Evolutionary conservation across 805 yeast genomes (phyloP), one percentile per base, ranked within the genome.

Genomic region (Ogataea neopini): DNA sequence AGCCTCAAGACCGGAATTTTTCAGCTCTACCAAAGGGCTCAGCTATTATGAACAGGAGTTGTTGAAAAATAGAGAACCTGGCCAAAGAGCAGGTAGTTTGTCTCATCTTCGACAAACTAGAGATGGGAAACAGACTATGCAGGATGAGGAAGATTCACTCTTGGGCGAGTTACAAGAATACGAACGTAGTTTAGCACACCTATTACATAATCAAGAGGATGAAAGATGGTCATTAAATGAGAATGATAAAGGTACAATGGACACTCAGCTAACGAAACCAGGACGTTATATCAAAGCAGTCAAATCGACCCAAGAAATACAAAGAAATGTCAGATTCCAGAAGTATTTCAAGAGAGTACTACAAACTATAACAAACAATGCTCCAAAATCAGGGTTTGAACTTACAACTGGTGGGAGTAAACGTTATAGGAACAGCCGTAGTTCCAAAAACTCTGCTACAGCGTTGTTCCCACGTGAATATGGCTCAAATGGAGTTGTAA

Each of bases 371-470:
- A 47, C 47, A 11, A 40, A 47, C 14, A 52, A 56, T 45, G 54
- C 53, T 29, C 69, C 71, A 13, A 40, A 47, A 13, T 20, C 54
- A 7, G 65, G 63, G 10, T 61, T 62, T 32, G 61, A 61, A 44
- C 42, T 39, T 43, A 19, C 26, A 22, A 18, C 44, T 9, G 34
- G 42, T 10, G 37, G 37, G 3, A 34, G n/a, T 17, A 34, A 34
- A 34, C 20, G 37, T 10, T 14, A 17, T 17, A 22, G 37, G 10
- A 19, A 17, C 13, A 3, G 6, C 18, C 37, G 23, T 34, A 20
- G 37, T 17, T 3, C 37, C 6, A 7, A 17, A 9, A 17, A 45
- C 15, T 29, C 14, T 10, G 51, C 4, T 11, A 28, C 47, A 8
- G 20, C 46, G 11, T 8, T 50, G 4, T 45, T 56, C 20, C 48